phyloP scores from a whole-genome alignment of 768 basidiomycete genomes.

The Suillus bovinus region DNA sequence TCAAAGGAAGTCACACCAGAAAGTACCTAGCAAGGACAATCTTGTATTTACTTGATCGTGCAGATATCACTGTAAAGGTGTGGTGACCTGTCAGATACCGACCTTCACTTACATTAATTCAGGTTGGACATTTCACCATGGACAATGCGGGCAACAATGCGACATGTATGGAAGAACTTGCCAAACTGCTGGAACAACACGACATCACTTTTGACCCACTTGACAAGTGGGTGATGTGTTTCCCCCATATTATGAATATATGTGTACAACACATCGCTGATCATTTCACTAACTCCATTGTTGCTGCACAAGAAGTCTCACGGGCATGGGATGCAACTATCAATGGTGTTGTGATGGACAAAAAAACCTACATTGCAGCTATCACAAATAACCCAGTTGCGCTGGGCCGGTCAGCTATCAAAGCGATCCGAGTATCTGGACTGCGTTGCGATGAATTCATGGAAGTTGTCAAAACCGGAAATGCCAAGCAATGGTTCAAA shows the following conservation, averaged over 20 bases:
- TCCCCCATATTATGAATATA: constrained; percentile 26
- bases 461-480: neutral
- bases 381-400: neutral
- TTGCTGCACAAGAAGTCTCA: neutral
- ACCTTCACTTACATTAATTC: constrained; percentile 29
- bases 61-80: constrained; percentile 14
- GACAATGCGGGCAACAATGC: constrained; percentile 22
- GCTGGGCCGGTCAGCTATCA: neutral
- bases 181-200: constrained; percentile 2
- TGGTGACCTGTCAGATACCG: constrained; percentile 34
- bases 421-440: constrained; percentile 1
- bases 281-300: constrained; percentile 24
- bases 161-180: constrained; percentile 9
- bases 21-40: neutral
- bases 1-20: constrained; percentile 18
- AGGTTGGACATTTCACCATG: constrained; percentile 19
- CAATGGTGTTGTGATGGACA: neutral
- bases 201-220: constrained; percentile 13
- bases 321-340: neutral
- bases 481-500: constrained; percentile 8
- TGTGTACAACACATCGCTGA: constrained; percentile 22
- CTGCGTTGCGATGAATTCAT: neutral
- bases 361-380: neutral
- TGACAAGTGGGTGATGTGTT: constrained; percentile 19
- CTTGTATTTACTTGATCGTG: constrained; percentile 1